phyloP scores from a whole-genome alignment of 129 eudicot species.

The Flaveria robusta region DNA sequence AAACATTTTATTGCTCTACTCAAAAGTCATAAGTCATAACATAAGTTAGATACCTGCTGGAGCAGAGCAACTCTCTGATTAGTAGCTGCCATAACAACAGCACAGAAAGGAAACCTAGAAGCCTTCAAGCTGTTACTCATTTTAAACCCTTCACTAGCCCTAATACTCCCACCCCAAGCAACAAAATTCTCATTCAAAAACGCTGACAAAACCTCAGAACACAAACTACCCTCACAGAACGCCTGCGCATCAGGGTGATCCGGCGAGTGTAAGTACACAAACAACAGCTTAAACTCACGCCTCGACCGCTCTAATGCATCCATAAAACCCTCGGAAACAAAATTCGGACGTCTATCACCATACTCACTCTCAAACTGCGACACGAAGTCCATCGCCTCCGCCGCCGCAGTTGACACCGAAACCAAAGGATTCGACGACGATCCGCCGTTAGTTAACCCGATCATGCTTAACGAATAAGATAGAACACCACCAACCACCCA shows the following conservation, averaged over 20 bases:
- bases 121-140: conserved; percentile 98
- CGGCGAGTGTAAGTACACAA: conserved; percentile 92
- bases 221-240: conserved; percentile 68
- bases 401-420: conserved; percentile 55
- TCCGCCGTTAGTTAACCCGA: conserved; percentile 55
- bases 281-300: conserved; percentile 75
- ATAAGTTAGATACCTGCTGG: conserved; percentile 67
- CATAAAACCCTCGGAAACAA: conserved; percentile 86
- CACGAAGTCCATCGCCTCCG: conserved; percentile 79
- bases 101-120: conserved; percentile 89
- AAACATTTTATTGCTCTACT: too few relatives aligned
- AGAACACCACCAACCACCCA: conserved; percentile 88
- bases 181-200: conserved; percentile 91
- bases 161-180: conserved; percentile 91
- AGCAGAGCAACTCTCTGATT: conserved; percentile 91
- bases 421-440: conserved; percentile 43
- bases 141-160: conserved; percentile 90
- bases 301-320: conserved; percentile 86
- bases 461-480: conserved; percentile 64
- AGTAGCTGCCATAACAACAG: conserved; percentile 95
- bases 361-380: conserved; percentile 68
- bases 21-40: too few relatives aligned
- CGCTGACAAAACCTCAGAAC: conserved; percentile 57
- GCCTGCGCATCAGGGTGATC: conserved; percentile 80
- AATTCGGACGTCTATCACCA: conserved; percentile 59